Evolutionary conservation across 768 basidiomycete genomes (phyloP).

Genomic region (Leucosporidium scottii): DNA sequence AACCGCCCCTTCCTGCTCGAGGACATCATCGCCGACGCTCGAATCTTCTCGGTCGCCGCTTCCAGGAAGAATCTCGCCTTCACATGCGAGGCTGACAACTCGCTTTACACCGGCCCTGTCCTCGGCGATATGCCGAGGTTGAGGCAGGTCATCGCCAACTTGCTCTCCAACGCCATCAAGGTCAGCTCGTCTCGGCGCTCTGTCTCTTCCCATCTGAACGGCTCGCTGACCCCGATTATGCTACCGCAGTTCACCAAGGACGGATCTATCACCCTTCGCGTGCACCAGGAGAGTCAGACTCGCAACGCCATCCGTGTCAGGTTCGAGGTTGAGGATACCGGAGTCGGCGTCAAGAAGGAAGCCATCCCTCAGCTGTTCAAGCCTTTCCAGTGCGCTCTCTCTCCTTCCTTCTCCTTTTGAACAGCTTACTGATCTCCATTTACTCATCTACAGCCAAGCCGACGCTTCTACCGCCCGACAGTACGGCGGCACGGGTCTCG

Average conservation of each 20-base stretch:
- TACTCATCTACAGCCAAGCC: slow-evolving; percentile 52
- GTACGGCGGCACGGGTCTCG: slow-evolving; percentile 92
- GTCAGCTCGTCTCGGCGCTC: not conserved
- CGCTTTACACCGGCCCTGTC: slow-evolving; percentile 76
- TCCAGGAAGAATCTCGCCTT: slow-evolving; percentile 91
- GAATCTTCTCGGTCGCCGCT: slow-evolving; percentile 89
- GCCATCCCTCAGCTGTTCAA: slow-evolving; percentile 95
- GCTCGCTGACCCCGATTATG: too few relatives aligned
- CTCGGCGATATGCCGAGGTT: slow-evolving; percentile 90
- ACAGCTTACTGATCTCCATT: not conserved
- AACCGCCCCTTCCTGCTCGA: slow-evolving; percentile 21
- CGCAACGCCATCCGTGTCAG: slow-evolving; percentile 71
- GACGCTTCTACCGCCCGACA: slow-evolving; percentile 84
- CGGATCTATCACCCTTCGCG: slow-evolving; percentile 19
- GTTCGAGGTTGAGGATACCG: slow-evolving; percentile 93
- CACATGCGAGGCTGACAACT: slow-evolving; percentile 85
- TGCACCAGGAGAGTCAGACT: slow-evolving; percentile 42
- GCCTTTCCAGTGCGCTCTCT: slow-evolving; percentile 62
- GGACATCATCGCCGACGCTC: slow-evolving; percentile 89
- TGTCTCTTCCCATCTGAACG: too few relatives aligned
- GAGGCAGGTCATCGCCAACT: slow-evolving; percentile 67
- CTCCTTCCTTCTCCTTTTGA: not conserved
- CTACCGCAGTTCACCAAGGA: slow-evolving; percentile 55
- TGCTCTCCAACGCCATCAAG: slow-evolving; percentile 70
- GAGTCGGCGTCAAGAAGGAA: slow-evolving; percentile 94